phyloP scores from a whole-genome alignment of 371 early-diverging fungal species.

The Chytridiales sp. region DNA sequence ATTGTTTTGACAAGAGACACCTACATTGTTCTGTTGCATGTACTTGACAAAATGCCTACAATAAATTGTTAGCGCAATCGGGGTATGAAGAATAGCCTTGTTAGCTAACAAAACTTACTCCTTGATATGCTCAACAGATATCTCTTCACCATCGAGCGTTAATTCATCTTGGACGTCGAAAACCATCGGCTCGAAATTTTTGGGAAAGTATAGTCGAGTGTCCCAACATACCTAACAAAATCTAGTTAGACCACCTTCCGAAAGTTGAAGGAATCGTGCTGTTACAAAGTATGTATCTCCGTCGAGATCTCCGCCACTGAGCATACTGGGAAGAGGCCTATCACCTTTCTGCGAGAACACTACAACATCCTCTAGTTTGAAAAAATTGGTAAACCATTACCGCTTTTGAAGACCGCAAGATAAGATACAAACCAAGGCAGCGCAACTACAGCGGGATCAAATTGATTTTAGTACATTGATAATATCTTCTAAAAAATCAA shows the following conservation, averaged over 20 bases:
- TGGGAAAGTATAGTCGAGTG: conserved; percentile 54
- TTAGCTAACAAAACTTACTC: not conserved
- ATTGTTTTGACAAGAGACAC: too few species aligned
- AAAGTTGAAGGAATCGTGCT: not conserved
- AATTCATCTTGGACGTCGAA: conserved; percentile 37
- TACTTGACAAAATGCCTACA: too few species aligned
- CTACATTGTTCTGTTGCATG: too few species aligned
- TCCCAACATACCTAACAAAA: conserved; percentile 65
- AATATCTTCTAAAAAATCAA: not conserved
- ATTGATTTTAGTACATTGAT: too few species aligned
- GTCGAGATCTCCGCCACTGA: conserved; percentile 84
- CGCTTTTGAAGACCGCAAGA: too few species aligned
- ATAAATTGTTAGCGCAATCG: too few species aligned
- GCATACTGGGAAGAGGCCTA: conserved; percentile 73
- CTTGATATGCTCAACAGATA: not conserved
- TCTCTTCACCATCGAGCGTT: not conserved
- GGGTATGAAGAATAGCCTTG: too few species aligned
- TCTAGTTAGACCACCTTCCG: conserved; percentile 15
- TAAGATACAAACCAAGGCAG: too few species aligned
- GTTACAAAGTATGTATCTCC: conserved; percentile 69
- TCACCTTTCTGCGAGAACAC: conserved; percentile 76
- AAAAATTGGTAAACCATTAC: too few species aligned
- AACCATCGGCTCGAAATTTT: conserved; percentile 57
- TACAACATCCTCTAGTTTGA: conserved; percentile 69
- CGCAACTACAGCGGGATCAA: too few species aligned